Conservation (phyloP, 306 rosid species). For the Sechiopsis laciniata region DNA sequence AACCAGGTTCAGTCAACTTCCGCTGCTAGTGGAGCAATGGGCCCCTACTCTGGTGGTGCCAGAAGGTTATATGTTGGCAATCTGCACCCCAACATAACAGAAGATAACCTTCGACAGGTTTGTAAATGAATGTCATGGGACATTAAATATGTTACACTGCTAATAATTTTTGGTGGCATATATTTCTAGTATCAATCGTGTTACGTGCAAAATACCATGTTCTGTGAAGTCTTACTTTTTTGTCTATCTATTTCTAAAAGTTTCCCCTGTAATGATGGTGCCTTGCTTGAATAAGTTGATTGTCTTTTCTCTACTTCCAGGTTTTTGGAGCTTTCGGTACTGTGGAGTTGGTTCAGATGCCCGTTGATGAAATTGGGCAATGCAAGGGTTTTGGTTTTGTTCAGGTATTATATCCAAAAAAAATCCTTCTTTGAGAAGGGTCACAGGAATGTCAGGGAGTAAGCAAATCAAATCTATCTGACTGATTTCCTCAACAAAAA, state of each 20-base stretch:
- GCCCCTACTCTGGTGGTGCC: slow-evolving; percentile 93
- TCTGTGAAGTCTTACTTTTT: not conserved
- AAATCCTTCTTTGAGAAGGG: not conserved
- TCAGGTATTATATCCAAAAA: slow-evolving; percentile 44
- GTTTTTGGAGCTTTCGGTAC: slow-evolving; percentile 97
- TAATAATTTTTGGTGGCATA: not conserved
- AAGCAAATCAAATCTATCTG: slow-evolving; percentile 23
- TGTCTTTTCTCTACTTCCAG: slow-evolving; percentile 31
- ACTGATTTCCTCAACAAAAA: no score
- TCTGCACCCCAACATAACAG: slow-evolving; percentile 74
- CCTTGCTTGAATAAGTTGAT: not conserved
- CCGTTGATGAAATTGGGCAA: slow-evolving; percentile 75
- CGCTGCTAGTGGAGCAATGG: slow-evolving; percentile 45
- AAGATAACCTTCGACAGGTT: slow-evolving; percentile 85
- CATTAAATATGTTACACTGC: not conserved
- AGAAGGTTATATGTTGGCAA: slow-evolving; percentile 94
- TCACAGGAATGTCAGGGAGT: not conserved
- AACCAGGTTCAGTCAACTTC: slow-evolving; percentile 85
- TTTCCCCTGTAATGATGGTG: not conserved
- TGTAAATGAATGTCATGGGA: slow-evolving; percentile 21
- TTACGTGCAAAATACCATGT: not conserved
- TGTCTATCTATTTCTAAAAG: not conserved
- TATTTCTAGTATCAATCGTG: no score
- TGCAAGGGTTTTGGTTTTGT: slow-evolving; percentile 98
- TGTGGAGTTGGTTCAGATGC: slow-evolving; percentile 90